Percentiles rank a stretch among this genome's conserved stretches.
Conservation (phyloP, 2,329 filamentous ascomycete genomes). For the Reticulascus tulasneorum region DNA sequence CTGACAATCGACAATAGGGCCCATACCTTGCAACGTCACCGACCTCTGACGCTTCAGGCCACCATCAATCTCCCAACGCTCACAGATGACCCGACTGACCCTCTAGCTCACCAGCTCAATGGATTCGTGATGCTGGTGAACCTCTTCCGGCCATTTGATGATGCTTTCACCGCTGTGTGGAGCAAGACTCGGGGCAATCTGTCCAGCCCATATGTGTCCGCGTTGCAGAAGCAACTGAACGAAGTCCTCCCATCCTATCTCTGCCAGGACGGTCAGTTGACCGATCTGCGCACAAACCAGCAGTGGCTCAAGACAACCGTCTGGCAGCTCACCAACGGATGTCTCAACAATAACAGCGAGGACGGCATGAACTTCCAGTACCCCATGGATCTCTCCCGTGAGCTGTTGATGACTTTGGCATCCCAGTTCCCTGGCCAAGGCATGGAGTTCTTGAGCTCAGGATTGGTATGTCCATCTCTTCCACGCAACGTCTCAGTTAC, state of each 20-base stretch:
- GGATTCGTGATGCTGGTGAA: slow-evolving; percentile 58
- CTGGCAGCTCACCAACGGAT: slow-evolving; percentile 59
- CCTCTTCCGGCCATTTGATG: slow-evolving; percentile 64
- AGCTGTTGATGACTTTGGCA: slow-evolving; percentile 62
- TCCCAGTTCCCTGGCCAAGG: slow-evolving; percentile 67
- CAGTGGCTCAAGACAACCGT: slow-evolving; percentile 62
- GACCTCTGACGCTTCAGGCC: slow-evolving; percentile 66
- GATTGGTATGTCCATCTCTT: slow-evolving; percentile 52
- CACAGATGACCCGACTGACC: slow-evolving; percentile 56
- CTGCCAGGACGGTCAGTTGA: slow-evolving; percentile 48
- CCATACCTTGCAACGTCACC: slow-evolving; percentile 67
- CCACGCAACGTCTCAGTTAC: not conserved
- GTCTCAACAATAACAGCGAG: slow-evolving; percentile 43
- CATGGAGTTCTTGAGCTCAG: slow-evolving; percentile 71
- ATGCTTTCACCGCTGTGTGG: slow-evolving; percentile 61
- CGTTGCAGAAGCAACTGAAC: slow-evolving; percentile 59
- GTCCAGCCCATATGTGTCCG: slow-evolving; percentile 50
- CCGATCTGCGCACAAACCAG: slow-evolving; percentile 56
- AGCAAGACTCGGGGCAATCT: slow-evolving; percentile 59
- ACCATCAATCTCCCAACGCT: slow-evolving; percentile 63
- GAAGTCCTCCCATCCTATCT: slow-evolving; percentile 51
- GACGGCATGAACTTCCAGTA: slow-evolving; percentile 59
- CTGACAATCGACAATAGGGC: slow-evolving; percentile 37
- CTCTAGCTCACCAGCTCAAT: slow-evolving; percentile 47
- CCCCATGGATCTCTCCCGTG: slow-evolving; percentile 57